Base-by-base conservation (phyloP, 768 basidiomycete species). In the Macrolepiota albuminosa region DNA sequence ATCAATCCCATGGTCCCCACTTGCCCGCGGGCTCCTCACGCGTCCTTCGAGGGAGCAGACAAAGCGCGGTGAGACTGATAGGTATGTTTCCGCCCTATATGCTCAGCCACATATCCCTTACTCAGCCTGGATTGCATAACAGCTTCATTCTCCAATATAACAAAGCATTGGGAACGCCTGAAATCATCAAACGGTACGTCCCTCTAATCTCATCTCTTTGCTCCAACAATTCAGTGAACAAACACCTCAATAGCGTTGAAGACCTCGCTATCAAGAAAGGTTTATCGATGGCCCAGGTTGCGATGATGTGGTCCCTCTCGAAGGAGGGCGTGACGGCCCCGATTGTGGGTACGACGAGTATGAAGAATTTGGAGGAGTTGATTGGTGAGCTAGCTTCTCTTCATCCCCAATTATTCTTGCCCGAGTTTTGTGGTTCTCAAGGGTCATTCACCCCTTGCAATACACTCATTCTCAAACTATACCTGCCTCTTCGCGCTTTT, bases 1-100 rank as follows among this genome's bases (percentile, higher is more conserved):
- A 0, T 69, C 77, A 21, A 84, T 85, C 52, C 83, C 84, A 0
- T 87, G 84, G 84, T 83, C 81, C 10, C 83, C 84, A 0, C 75
- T 85, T 18, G 83, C 75, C 10, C 75, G 81, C n/a, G 83, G 84
- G 0, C 67, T 80, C 5, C 70, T 83, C 29, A 76, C 80, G 11
- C 75, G 80, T 34, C 78, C 78, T 10, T 51, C 74, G 18, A 60
- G 61, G 7, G 66, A 72, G 50, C 71, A 76, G 54, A 81, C 81
- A 0, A 71, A 66, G 26, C 76, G 81, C 11, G 72, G 72, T 16
- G 65, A 67, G 31, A 71, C 70, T 1, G 80, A 83, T 64, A 42
- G 70, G 77, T 72, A 56, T 49, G 67, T 63, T 11, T 29, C 4
- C 51, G 16, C 33, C 58, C 29, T 29, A 31, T 29, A 29, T 1